Conservation (phyloP, 2,329 filamentous ascomycete species). For the Conoideocrella luteorostrata region DNA sequence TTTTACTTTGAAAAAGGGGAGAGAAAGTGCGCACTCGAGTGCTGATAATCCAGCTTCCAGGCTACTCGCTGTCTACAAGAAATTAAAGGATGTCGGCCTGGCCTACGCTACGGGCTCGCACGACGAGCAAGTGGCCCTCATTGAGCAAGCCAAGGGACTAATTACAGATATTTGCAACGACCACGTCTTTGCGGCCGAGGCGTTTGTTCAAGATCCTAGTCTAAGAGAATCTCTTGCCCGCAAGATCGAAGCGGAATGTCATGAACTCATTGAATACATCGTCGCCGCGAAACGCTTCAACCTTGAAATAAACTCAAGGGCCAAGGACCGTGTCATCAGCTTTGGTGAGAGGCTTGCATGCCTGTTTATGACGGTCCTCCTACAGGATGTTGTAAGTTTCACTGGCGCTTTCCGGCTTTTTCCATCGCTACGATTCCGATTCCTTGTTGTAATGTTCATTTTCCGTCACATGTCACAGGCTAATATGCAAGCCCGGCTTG, state of each 20-base stretch:
- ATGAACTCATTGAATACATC: conserved; percentile 69
- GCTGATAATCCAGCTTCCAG: conserved; percentile 23
- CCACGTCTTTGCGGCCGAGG: conserved; percentile 66
- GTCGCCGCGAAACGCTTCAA: conserved; percentile 59
- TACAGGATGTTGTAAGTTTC: conserved; percentile 60
- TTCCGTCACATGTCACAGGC: not conserved
- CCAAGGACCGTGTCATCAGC: conserved; percentile 83
- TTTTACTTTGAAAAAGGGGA: too few species aligned
- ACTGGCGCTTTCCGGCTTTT: conserved; percentile 1
- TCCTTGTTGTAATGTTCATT: not conserved
- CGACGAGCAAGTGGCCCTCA: conserved; percentile 44
- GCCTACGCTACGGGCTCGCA: conserved; percentile 41
- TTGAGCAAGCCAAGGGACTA: conserved; percentile 62
- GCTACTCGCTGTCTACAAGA: conserved; percentile 53
- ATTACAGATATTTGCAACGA: conserved; percentile 78
- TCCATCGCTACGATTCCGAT: not conserved
- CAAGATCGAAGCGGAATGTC: conserved; percentile 72
- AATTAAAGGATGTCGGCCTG: conserved; percentile 47
- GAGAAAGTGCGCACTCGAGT: too few species aligned
- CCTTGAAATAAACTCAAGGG: conserved; percentile 69
- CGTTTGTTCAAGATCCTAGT: conserved; percentile 50
- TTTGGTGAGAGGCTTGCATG: conserved; percentile 96
- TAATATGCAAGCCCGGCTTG: conserved; percentile 2
- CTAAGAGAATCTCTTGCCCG: conserved; percentile 53
- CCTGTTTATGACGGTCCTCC: conserved; percentile 76